Conservation (phyloP, 108 stramenopile genomes). For the Cylindrotheca fusiformis region DNA sequence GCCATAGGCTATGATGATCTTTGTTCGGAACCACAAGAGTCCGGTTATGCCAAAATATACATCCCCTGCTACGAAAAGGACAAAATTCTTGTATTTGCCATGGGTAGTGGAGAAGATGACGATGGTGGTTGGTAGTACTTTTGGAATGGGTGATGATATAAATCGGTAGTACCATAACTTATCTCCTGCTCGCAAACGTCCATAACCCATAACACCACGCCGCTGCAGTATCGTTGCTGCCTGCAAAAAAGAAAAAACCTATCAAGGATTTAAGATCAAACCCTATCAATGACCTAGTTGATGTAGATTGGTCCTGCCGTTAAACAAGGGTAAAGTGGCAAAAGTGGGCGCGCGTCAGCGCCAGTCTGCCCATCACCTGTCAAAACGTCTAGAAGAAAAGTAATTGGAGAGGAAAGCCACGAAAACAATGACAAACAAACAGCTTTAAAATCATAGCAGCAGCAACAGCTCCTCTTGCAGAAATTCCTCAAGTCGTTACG, state of each 20-base stretch:
- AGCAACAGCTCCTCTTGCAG: no score
- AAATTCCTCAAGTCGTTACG: no score
- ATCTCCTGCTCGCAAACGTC: not conserved
- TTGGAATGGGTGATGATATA: not conserved
- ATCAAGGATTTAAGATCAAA: no score
- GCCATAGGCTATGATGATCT: conserved; percentile 90
- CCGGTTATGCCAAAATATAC: conserved; percentile 92
- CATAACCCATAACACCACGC: not conserved
- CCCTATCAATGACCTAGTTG: no score
- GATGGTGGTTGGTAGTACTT: conserved; percentile 1
- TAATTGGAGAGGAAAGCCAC: no score
- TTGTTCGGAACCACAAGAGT: conserved; percentile 57
- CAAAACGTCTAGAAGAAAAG: no score
- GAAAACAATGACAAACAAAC: no score
- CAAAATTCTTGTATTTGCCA: conserved; percentile 86
- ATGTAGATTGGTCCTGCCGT: no score
- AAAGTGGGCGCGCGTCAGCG: no score
- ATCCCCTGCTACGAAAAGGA: conserved; percentile 92
- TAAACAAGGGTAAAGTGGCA: no score
- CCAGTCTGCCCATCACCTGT: no score
- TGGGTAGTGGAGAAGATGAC: conserved; percentile 55
- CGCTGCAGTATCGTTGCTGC: not conserved
- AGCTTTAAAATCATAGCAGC: no score
- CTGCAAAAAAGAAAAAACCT: not conserved
- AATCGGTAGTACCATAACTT: not conserved